Conservation (phyloP, 1,284 basidiomycete genomes). For the Xerocomus minutiporus region DNA sequence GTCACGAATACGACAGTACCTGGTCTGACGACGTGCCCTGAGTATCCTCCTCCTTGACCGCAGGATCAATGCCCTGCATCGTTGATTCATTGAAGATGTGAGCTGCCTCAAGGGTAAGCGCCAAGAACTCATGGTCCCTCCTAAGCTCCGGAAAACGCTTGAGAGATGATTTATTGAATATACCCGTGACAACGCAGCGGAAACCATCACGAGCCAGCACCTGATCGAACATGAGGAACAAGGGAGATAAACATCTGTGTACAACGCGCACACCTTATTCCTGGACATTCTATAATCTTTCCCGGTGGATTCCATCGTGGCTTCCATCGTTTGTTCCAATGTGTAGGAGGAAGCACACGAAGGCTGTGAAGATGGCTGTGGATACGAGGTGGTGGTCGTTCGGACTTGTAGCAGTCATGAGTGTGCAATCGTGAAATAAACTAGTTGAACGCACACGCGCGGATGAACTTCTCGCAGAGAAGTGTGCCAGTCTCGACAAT, state of each 20-base stretch:
- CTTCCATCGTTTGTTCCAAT: background rate
- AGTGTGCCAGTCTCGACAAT: background rate
- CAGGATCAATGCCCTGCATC: too few species aligned
- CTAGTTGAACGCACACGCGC: background rate
- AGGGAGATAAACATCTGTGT: background rate
- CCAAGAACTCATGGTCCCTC: too few species aligned
- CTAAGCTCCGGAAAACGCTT: background rate
- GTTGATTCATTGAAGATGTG: background rate
- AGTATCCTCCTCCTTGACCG: too few species aligned
- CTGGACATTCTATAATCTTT: background rate
- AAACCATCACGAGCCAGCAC: background rate
- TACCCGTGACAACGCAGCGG: background rate
- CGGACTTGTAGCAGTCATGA: background rate
- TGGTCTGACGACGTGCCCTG: too few species aligned
- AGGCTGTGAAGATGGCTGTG: background rate
- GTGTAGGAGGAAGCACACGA: background rate
- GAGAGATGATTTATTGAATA: background rate
- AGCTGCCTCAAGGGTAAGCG: background rate
- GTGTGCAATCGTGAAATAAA: background rate
- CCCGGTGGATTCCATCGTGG: background rate
- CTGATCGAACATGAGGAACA: background rate
- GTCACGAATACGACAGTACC: too few species aligned
- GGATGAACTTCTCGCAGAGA: background rate
- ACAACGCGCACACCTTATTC: background rate
- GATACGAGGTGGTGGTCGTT: background rate